phyloP scores from a whole-genome alignment of 805 yeast genomes.

The Candida sphagnicola region DNA sequence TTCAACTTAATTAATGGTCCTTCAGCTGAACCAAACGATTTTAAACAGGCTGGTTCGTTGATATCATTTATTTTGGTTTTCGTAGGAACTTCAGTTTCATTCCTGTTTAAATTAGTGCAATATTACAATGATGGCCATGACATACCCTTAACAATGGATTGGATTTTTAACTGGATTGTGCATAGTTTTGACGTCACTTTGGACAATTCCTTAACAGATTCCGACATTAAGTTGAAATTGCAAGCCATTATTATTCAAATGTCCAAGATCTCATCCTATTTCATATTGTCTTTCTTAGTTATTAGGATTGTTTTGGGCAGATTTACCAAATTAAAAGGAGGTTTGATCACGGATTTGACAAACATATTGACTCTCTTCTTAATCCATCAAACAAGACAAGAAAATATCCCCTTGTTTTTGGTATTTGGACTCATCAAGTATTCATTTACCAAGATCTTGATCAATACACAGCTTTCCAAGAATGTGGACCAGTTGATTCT shows the following conservation, averaged over 20 bases:
- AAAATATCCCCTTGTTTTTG: conserved; percentile 53
- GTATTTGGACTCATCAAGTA: conserved; percentile 28
- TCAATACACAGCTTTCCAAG: conserved; percentile 4
- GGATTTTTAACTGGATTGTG: conserved; percentile 25
- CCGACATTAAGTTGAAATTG: conserved; percentile 10
- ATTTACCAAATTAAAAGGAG: conserved; percentile 18
- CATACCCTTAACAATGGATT: conserved; percentile 39
- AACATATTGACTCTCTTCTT: conserved; percentile 39
- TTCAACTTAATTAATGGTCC: conserved; percentile 10
- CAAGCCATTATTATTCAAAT: conserved; percentile 22
- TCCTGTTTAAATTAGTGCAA: conserved; percentile 54
- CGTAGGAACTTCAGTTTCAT: conserved; percentile 40
- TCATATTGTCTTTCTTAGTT: conserved; percentile 23
- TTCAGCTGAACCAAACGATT: conserved; percentile 3
- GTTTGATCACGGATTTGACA: conserved; percentile 30
- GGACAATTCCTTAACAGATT: background rate
- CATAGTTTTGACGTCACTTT: conserved; percentile 7
- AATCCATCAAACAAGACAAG: conserved; percentile 51
- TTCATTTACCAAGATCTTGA: conserved; percentile 13
- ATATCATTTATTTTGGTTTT: conserved; percentile 45
- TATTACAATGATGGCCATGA: conserved; percentile 51
- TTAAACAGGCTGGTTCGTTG: conserved; percentile 20
- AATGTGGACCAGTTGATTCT: conserved; percentile 18
- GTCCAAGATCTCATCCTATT: conserved; percentile 19
- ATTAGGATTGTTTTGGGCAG: conserved; percentile 26